Percentiles rank a stretch among this genome's conserved stretches.
phyloP scores from a whole-genome alignment of 2,329 filamentous ascomycete genomes.

The Calonectria naviculata region DNA sequence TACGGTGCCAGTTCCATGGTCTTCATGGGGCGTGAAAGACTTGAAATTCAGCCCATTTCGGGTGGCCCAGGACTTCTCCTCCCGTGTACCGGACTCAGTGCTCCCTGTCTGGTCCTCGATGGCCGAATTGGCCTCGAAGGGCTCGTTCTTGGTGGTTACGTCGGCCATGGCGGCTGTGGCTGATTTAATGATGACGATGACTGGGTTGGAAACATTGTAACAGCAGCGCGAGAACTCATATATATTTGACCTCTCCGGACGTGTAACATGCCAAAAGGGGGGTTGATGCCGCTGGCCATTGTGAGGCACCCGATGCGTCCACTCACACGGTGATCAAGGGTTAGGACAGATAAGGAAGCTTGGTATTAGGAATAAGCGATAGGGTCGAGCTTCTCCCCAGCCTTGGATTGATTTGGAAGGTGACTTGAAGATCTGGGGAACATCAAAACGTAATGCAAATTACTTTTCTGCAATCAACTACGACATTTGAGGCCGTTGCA shows the following conservation, averaged over 20 bases:
- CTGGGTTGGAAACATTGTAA: background rate
- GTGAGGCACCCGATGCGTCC: background rate
- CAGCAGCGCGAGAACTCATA: background rate
- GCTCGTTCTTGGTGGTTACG: slow-evolving; percentile 27
- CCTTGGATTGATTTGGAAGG: slow-evolving; percentile 21
- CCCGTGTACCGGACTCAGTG: background rate
- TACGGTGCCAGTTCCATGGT: slow-evolving; percentile 31
- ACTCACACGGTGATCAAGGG: background rate
- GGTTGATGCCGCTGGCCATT: background rate
- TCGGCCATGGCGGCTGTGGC: slow-evolving; percentile 30
- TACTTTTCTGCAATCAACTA: background rate
- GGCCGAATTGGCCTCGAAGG: slow-evolving; percentile 24
- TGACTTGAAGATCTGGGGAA: slow-evolving; percentile 9
- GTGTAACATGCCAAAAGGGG: background rate
- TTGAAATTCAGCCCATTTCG: slow-evolving; percentile 39
- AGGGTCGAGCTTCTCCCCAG: background rate
- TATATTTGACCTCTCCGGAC: background rate
- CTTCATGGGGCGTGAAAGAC: slow-evolving; percentile 37
- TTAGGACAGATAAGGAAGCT: slow-evolving; percentile 8
- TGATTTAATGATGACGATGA: background rate
- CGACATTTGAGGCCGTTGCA: slow-evolving; percentile 15
- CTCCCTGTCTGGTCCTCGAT: slow-evolving; percentile 34
- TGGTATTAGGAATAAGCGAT: background rate
- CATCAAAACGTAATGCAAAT: slow-evolving; percentile 22
- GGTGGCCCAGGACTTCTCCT: slow-evolving; percentile 36